Evolutionary conservation across 345 rosid genomes (phyloP).

Genomic region (Salix viminalis): DNA sequence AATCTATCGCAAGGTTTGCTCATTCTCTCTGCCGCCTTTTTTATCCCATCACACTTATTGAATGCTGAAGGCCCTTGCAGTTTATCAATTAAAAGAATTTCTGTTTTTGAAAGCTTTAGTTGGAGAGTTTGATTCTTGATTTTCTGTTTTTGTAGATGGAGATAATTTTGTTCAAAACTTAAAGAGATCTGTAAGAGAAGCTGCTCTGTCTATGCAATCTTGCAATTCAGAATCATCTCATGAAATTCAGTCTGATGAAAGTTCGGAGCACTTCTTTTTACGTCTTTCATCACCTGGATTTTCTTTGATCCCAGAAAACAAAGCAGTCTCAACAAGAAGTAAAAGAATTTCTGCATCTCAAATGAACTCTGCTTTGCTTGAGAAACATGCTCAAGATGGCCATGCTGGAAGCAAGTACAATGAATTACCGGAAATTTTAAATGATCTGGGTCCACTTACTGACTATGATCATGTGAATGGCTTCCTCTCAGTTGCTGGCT

Average conservation of each 20-base stretch:
- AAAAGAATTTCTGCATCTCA: constrained; percentile 51
- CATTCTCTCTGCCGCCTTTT: background rate
- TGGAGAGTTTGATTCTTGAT: constrained; percentile 13
- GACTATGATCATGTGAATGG: constrained; percentile 67
- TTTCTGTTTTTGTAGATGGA: constrained; percentile 51
- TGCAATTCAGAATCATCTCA: constrained; percentile 64
- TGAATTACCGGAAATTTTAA: constrained; percentile 54
- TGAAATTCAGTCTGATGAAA: constrained; percentile 67
- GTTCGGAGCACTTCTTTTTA: constrained; percentile 79
- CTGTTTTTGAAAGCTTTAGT: constrained; percentile 8
- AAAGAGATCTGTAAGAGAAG: constrained; percentile 91
- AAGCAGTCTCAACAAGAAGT: constrained; percentile 43
- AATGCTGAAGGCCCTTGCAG: background rate
- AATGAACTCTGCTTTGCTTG: constrained; percentile 42
- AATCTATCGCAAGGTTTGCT: constrained; percentile 61
- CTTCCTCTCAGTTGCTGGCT: constrained; percentile 57
- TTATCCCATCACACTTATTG: background rate
- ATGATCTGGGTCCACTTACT: constrained; percentile 58
- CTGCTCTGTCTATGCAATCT: constrained; percentile 62
- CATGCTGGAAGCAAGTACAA: constrained; percentile 48
- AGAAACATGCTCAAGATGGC: constrained; percentile 39
- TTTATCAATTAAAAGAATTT: constrained; percentile 4
- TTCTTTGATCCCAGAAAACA: constrained; percentile 51
- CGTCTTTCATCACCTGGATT: constrained; percentile 61
- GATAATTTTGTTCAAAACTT: constrained; percentile 62